phyloP scores from a whole-genome alignment of 495 filamentous ascomycete species.

The Poronia punctata region DNA sequence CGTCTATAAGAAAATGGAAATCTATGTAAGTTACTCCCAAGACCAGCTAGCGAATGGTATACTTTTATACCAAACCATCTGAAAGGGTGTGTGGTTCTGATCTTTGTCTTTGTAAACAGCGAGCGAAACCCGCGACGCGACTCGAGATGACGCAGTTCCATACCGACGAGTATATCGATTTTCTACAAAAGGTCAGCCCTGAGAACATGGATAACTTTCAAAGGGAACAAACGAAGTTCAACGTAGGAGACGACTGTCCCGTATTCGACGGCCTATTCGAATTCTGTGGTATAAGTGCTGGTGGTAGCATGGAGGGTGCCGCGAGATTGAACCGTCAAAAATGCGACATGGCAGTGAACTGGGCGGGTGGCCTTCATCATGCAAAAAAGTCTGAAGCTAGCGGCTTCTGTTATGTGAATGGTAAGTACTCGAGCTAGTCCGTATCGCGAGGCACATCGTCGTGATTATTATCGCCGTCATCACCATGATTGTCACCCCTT shows the following conservation, averaged over 20 bases:
- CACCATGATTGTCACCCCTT: too few species aligned
- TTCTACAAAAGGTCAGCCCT: constrained; percentile 89
- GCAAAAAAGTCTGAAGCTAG: constrained; percentile 95
- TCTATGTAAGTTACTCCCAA: constrained; percentile 61
- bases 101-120: too few species aligned
- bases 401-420: constrained; percentile 98
- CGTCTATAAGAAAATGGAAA: constrained; percentile 97
- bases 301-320: constrained; percentile 95
- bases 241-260: constrained; percentile 95
- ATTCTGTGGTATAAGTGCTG: constrained; percentile 95
- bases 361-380: constrained; percentile 95
- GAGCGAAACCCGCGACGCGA: constrained; percentile 91
- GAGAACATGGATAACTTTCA: constrained; percentile 96
- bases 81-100: too few species aligned
- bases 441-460: too few species aligned
- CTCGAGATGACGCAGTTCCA: constrained; percentile 99
- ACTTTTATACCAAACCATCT: too few species aligned
- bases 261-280: constrained; percentile 98
- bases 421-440: constrained; percentile 39
- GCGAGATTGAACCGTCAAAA: constrained; percentile 86
- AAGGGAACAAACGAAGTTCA: constrained; percentile 93
- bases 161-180: constrained; percentile 98
- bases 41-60: background rate
- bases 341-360: constrained; percentile 95
- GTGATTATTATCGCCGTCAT: too few species aligned